Percentiles rank a stretch among this genome's conserved stretches.
Evolutionary conservation across 2,329 filamentous ascomycete species (phyloP).

Genomic region (Tolypocladium cylindrosporum): DNA sequence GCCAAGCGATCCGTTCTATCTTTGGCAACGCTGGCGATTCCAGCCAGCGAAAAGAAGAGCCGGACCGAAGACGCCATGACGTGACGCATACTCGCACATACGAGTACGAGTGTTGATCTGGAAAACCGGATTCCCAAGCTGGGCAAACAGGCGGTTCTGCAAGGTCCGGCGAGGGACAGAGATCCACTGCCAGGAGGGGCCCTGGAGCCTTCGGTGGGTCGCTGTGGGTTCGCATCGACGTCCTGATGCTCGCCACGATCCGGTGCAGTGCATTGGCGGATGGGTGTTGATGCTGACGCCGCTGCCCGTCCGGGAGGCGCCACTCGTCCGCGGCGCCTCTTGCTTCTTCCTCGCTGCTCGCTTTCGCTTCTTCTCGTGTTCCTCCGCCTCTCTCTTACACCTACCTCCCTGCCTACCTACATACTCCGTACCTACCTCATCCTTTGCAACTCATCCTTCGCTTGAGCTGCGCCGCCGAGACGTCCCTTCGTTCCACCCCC

Average conservation of each 20-base stretch:
- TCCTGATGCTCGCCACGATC: background rate
- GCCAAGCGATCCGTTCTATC: background rate
- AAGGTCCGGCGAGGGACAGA: no score
- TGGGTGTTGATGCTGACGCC: background rate
- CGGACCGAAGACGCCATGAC: background rate
- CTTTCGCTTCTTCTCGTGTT: background rate
- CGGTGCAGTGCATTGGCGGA: background rate
- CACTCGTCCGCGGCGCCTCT: background rate
- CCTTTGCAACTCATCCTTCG: background rate
- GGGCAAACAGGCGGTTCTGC: no score
- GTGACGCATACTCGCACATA: background rate
- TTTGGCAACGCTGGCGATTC: background rate
- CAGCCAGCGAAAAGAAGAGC: background rate
- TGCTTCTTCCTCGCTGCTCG: background rate
- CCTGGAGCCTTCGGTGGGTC: background rate
- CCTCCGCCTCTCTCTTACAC: background rate
- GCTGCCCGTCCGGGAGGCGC: background rate
- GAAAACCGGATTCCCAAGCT: no score
- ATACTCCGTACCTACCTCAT: no score
- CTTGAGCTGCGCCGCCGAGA: background rate
- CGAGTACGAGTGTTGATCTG: no score
- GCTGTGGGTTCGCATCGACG: background rate
- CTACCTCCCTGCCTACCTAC: no score
- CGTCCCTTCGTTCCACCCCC: background rate
- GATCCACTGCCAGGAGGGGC: background rate